These are phyloP conservation scores for Jamesozyma spencerorum DNA, from an alignment of 805 yeast genomes.

Conservation along the genomic window DNA sequence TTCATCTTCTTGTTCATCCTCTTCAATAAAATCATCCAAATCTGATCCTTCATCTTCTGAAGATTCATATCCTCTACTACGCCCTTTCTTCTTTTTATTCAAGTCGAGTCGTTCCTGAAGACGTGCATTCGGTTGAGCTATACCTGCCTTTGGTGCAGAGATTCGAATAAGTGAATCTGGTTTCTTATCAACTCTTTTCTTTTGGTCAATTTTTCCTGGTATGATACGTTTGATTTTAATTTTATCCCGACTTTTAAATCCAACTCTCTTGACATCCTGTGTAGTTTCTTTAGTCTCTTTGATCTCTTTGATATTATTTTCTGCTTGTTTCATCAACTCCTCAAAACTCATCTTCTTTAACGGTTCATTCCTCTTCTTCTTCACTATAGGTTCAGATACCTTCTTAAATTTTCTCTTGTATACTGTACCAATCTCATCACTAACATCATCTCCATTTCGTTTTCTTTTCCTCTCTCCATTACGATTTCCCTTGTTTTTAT, in stretches of 20 bases:
- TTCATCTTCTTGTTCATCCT: conserved; percentile 41
- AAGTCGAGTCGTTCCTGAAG: background rate
- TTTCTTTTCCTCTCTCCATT: conserved; percentile 4
- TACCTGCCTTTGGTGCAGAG: conserved; percentile 1
- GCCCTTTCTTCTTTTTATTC: background rate
- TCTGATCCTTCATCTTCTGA: conserved; percentile 11
- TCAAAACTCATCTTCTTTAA: conserved; percentile 42
- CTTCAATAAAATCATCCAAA: conserved; percentile 26
- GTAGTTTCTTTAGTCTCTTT: conserved; percentile 4
- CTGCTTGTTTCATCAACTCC: conserved; percentile 52
- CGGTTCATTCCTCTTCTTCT: conserved; percentile 14
- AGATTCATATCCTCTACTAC: background rate
- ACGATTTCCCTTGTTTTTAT: background rate
- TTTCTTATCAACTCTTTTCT: too few species aligned
- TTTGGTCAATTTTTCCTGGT: too few species aligned
- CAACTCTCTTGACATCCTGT: too few species aligned
- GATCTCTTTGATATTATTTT: conserved; percentile 27
- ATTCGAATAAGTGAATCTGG: background rate
- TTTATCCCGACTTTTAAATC: too few species aligned
- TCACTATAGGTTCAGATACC: background rate
- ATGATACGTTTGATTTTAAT: too few species aligned
- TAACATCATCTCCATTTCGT: conserved; percentile 10
- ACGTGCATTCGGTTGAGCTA: conserved; percentile 5
- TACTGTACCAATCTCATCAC: conserved; percentile 12
- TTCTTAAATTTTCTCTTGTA: conserved; percentile 19